These are phyloP conservation scores for Marasmius fiardii DNA, from an alignment of 1,284 basidiomycete species.

Conservation along the genomic window DNA sequence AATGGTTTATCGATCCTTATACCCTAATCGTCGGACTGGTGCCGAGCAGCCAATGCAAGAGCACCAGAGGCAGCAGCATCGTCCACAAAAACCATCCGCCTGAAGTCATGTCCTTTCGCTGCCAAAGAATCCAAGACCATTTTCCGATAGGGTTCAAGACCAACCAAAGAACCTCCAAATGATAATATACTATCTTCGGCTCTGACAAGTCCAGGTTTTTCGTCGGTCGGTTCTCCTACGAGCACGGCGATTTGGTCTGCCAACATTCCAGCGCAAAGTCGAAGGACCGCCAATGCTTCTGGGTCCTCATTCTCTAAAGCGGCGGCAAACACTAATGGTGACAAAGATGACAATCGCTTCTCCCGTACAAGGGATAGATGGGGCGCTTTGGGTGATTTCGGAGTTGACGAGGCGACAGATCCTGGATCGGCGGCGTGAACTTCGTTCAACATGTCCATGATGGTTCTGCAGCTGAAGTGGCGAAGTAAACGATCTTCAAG, in stretches of 20 bases:
- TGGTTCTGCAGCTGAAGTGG: conserved; percentile 50
- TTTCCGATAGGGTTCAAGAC: conserved; percentile 54
- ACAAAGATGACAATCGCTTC: conserved; percentile 68
- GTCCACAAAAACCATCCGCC: conserved; percentile 58
- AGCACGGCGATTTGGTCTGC: conserved; percentile 61
- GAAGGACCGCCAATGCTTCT: conserved; percentile 57
- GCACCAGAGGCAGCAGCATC: conserved; percentile 68
- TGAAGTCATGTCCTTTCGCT: conserved; percentile 56
- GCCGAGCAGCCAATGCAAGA: conserved; percentile 36
- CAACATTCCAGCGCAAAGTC: conserved; percentile 46
- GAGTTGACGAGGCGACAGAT: conserved; percentile 16
- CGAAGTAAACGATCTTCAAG: conserved; percentile 46
- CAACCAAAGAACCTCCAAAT: conserved; percentile 72
- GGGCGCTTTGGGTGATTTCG: conserved; percentile 21
- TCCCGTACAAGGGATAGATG: conserved; percentile 50
- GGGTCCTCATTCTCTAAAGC: conserved; percentile 64
- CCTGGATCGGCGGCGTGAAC: conserved; percentile 56
- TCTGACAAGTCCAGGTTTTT: conserved; percentile 38
- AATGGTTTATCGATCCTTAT: neutral
- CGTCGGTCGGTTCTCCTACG: conserved; percentile 35
- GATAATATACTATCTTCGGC: conserved; percentile 59
- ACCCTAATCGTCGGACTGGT: neutral
- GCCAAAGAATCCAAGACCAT: conserved; percentile 58
- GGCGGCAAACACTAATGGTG: conserved; percentile 68
- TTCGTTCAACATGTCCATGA: conserved; percentile 58